A percentile compares a stretch with the other conserved stretches of the same genome.
phyloP scores from a whole-genome alignment of 805 yeast genomes.

The Debaryomyces castellii region DNA sequence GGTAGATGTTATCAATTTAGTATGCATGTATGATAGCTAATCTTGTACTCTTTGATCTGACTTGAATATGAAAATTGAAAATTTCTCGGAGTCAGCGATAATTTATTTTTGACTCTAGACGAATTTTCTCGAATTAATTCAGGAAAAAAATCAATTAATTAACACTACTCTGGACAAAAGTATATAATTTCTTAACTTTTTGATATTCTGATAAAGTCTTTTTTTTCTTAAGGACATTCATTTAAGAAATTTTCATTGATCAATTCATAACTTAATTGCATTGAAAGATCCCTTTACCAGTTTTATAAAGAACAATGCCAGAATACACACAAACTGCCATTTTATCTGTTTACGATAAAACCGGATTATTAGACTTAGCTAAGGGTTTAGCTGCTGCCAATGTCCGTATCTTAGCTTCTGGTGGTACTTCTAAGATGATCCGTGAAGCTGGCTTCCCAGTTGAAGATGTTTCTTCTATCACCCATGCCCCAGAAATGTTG shows the following conservation, averaged over 20 bases:
- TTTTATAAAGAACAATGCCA: constrained; percentile 19
- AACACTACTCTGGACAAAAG: not conserved
- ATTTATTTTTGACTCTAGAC: constrained; percentile 5
- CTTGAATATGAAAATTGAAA: not conserved
- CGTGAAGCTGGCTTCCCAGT: constrained; percentile 98
- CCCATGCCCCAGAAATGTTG: constrained; percentile 98
- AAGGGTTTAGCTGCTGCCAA: constrained; percentile 88
- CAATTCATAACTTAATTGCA: not conserved
- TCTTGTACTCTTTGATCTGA: too few relatives aligned
- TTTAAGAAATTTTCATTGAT: constrained; percentile 1
- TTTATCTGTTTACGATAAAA: constrained; percentile 94
- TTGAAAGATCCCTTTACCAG: not conserved
- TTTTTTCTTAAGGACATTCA: not conserved
- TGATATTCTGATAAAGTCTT: constrained; percentile 1
- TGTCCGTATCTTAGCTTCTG: constrained; percentile 92
- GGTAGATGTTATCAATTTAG: too few relatives aligned
- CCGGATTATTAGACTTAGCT: constrained; percentile 93
- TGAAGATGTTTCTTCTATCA: constrained; percentile 90
- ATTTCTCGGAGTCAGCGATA: constrained; percentile 6
- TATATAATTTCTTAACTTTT: constrained; percentile 1
- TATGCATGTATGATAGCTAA: too few relatives aligned
- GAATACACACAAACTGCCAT: constrained; percentile 79
- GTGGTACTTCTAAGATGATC: constrained; percentile 93
- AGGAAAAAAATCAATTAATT: constrained; percentile 1
- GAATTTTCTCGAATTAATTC: constrained; percentile 5